phyloP scores from a whole-genome alignment of 305 asterid genomes.

The Ilex paraguariensis region DNA sequence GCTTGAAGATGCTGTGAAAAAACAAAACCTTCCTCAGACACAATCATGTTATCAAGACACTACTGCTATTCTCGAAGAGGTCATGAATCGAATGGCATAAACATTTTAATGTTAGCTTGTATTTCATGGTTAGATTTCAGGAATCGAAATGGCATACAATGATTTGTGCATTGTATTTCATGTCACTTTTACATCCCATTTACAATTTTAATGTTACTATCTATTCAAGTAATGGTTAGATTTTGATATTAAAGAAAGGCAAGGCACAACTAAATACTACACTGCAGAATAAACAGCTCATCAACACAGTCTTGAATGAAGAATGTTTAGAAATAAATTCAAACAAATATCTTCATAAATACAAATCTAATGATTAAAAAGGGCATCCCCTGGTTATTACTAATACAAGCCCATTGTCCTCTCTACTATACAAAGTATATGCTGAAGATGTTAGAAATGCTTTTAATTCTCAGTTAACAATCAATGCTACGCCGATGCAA shows the following conservation, averaged over 20 bases:
- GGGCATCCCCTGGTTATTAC: slow-evolving; percentile 23
- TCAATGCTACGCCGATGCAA: slow-evolving; percentile 27
- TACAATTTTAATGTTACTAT: neutral
- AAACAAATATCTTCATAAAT: slow-evolving; percentile 14
- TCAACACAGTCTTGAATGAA: too few species aligned
- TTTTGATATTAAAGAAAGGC: too few species aligned
- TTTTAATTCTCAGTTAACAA: slow-evolving; percentile 24
- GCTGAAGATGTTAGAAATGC: slow-evolving; percentile 35
- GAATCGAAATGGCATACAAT: too few species aligned
- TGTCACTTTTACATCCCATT: too few species aligned
- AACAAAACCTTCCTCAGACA: slow-evolving; percentile 41
- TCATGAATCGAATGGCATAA: neutral
- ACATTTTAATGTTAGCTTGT: too few species aligned
- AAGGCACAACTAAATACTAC: too few species aligned
- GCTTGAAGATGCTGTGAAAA: slow-evolving; percentile 60
- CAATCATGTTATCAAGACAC: slow-evolving; percentile 44
- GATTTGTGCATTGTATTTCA: too few species aligned
- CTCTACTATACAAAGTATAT: slow-evolving; percentile 54
- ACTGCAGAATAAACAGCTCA: too few species aligned
- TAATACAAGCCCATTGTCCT: slow-evolving; percentile 34
- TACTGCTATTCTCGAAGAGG: slow-evolving; percentile 48
- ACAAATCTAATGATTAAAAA: slow-evolving; percentile 23
- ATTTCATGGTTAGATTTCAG: too few species aligned
- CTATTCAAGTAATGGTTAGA: too few species aligned
- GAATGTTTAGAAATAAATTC: too few species aligned